Conservation (phyloP, 805 yeast species). For the Pichia pseudocactophila region DNA sequence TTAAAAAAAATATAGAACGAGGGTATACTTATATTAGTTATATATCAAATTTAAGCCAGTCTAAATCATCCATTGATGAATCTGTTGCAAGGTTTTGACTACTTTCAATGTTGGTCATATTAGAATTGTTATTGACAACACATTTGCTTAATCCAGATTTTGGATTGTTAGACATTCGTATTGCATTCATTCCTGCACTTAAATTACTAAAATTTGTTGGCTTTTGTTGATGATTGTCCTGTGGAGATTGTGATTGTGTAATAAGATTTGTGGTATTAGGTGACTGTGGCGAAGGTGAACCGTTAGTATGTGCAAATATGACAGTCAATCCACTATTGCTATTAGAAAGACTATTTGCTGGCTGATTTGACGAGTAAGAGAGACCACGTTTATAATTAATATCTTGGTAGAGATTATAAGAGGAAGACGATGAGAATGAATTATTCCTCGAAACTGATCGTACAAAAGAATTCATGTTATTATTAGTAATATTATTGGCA, state of each 20-base stretch:
- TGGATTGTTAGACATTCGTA: slow-evolving; percentile 6
- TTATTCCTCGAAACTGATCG: slow-evolving; percentile 19
- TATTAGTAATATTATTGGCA: slow-evolving; percentile 7
- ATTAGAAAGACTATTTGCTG: background rate
- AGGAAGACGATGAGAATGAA: slow-evolving; percentile 19
- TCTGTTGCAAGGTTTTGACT: background rate
- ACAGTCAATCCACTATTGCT: background rate
- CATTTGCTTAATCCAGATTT: slow-evolving; percentile 8
- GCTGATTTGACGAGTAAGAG: slow-evolving; percentile 6
- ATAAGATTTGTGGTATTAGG: background rate
- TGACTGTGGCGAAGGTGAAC: background rate
- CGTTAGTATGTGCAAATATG: background rate
- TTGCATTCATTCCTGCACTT: slow-evolving; percentile 16
- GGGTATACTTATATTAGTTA: slow-evolving; percentile 7
- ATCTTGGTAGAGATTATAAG: slow-evolving; percentile 21
- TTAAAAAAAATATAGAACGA: background rate
- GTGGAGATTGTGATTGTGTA: slow-evolving; percentile 1
- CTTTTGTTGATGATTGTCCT: slow-evolving; percentile 3
- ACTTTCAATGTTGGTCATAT: background rate
- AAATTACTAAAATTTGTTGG: slow-evolving; percentile 14
- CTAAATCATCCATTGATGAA: slow-evolving; percentile 21
- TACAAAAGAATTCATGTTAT: slow-evolving; percentile 5
- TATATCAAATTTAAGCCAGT: slow-evolving; percentile 30
- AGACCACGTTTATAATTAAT: slow-evolving; percentile 22
- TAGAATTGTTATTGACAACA: slow-evolving; percentile 2